These are phyloP conservation scores for Populus alba DNA, from an alignment of 345 rosid genomes.

Conservation along the genomic window DNA sequence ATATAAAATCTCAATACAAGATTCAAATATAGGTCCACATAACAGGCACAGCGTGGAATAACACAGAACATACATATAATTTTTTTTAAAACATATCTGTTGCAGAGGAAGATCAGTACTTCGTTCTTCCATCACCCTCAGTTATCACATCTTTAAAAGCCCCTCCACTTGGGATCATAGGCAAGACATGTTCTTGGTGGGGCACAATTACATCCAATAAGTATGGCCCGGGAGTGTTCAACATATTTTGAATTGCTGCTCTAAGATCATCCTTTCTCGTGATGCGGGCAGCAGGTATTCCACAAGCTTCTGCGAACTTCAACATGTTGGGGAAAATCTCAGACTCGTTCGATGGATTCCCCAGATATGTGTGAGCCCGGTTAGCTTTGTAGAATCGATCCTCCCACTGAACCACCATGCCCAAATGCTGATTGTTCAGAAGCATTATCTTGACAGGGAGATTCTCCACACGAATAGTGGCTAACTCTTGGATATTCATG, in stretches of 20 bases:
- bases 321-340: slow-evolving; percentile 85
- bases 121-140: slow-evolving; percentile 85
- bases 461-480: slow-evolving; percentile 77
- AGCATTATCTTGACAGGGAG: slow-evolving; percentile 79
- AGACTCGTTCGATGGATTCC: slow-evolving; percentile 64
- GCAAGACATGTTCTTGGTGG: slow-evolving; percentile 93
- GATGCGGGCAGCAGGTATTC: slow-evolving; percentile 83
- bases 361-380: slow-evolving; percentile 84
- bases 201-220: slow-evolving; percentile 89
- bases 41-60: background rate
- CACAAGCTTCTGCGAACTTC: slow-evolving; percentile 83
- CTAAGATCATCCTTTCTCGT: slow-evolving; percentile 54
- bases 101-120: slow-evolving; percentile 12
- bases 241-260: slow-evolving; percentile 76
- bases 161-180: slow-evolving; percentile 97
- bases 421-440: slow-evolving; percentile 91
- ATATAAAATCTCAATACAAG: background rate
- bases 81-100: background rate
- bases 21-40: background rate
- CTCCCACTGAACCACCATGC: slow-evolving; percentile 97
- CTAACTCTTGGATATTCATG: slow-evolving; percentile 94
- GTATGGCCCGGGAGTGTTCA: slow-evolving; percentile 91
- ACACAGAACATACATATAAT: background rate
- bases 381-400: slow-evolving; percentile 92
- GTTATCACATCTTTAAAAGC: slow-evolving; percentile 81